Base-by-base conservation (phyloP, 164 flowering plant genomes). In the Dillenia suffruticosa region DNA sequence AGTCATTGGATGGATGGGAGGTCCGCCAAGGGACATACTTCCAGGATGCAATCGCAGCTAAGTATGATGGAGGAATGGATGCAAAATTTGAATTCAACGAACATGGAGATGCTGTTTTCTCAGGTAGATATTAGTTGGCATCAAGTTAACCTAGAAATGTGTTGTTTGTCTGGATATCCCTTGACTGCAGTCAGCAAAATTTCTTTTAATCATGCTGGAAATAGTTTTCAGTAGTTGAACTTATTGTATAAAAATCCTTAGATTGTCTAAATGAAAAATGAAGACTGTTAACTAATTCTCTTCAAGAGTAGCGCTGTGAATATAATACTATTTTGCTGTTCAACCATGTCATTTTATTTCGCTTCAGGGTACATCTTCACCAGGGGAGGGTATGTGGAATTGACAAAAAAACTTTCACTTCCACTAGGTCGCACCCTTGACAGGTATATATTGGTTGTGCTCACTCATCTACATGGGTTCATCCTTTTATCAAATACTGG, bases 61-160 rank as follows among this genome's bases (percentile, higher is more conserved):
- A 89, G 69, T 94, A 89, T 64, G 98, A 94, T 69, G 98, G 81
- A 56, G 98, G 95, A 57, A 89, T 94, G 96, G 93, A 94, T 68
- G 97, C 96, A 51, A 86, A 79, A 50, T 89, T 94, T 72, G 90
- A 86, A 75, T 85, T 81, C 69, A 84, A 87, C 9, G 97, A 90
- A 66, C 60, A 68, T 6, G 92, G 90, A 40, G 71, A 82, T 13
- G 98, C 98, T 43, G 80, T 86, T 62, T 94, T 90, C 76, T 87
- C 97, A 68, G 98, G 98, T 88, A 77, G 22, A 63, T 11, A 9
- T 58, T 26, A 26, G 5, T 26, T 26, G 32, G 32, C 32, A 26
- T 26, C 32, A 2, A 26, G 32, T 26, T 26, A 26, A 26, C 32
- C 32, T 26, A 26, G 32, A 26, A 26, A 26, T 2, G 32, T 19